These are phyloP conservation scores for Cudoniella acicularis DNA, from an alignment of 495 filamentous ascomycete species.

Conservation along the genomic window DNA sequence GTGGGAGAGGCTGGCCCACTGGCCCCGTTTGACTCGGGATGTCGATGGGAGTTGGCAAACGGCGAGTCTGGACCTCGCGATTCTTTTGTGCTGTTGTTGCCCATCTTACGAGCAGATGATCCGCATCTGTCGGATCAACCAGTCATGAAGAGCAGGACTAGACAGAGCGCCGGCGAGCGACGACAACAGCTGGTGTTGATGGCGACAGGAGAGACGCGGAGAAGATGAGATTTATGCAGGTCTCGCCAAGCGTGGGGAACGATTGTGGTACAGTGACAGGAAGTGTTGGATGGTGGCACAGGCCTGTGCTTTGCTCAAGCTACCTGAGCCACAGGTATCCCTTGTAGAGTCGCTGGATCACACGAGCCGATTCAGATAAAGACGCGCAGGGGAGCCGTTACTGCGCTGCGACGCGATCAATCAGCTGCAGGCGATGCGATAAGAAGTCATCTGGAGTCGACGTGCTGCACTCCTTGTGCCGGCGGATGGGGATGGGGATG, in stretches of 20 bases:
- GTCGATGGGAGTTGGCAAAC: slow-evolving; percentile 18
- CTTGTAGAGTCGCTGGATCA: slow-evolving; percentile 6
- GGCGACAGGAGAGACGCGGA: slow-evolving; percentile 6
- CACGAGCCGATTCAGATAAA: slow-evolving; percentile 17
- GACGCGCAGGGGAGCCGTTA: background rate
- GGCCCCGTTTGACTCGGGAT: slow-evolving; percentile 15
- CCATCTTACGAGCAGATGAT: slow-evolving; percentile 19
- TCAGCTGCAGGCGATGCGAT: slow-evolving; percentile 13
- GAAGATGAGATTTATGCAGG: slow-evolving; percentile 7
- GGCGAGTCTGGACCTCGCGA: slow-evolving; percentile 21
- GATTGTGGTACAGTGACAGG: background rate
- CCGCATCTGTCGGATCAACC: slow-evolving; percentile 22
- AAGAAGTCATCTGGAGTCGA: slow-evolving; percentile 14
- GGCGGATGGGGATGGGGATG: background rate
- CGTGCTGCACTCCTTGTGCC: background rate
- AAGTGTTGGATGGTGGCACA: background rate
- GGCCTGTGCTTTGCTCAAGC: background rate
- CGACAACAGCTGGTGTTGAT: background rate
- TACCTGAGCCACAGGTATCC: slow-evolving; percentile 1
- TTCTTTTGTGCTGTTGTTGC: slow-evolving; percentile 21
- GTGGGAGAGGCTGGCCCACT: slow-evolving; percentile 21
- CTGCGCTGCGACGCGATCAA: background rate
- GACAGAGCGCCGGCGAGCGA: background rate
- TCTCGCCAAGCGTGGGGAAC: slow-evolving; percentile 15
- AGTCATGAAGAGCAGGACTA: slow-evolving; percentile 14